These are phyloP conservation scores for Erodium texanum DNA, from an alignment of 441 rosid species.

Conservation along the genomic window DNA sequence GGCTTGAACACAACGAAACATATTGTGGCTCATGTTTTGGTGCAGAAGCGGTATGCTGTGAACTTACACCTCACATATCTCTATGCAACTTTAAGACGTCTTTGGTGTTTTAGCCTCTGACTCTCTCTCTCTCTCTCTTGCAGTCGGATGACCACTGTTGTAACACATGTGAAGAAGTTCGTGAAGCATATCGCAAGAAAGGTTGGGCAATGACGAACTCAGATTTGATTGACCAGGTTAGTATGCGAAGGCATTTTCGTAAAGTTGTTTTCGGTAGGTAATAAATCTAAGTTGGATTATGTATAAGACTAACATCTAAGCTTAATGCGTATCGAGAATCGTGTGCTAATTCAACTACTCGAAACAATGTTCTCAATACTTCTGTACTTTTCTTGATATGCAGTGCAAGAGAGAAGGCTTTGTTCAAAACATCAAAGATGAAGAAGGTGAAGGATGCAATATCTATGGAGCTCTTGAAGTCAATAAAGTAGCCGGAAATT, in stretches of 20 bases:
- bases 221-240: slow-evolving; percentile 78
- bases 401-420: slow-evolving; percentile 95
- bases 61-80: neutral
- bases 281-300: neutral
- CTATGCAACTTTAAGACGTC: neutral
- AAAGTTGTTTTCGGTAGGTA: neutral
- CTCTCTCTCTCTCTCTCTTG: slow-evolving; percentile 13
- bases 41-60: slow-evolving; percentile 56
- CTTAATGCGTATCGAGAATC: neutral
- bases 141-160: slow-evolving; percentile 90
- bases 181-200: slow-evolving; percentile 86
- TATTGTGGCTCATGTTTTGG: slow-evolving; percentile 94
- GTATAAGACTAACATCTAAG: neutral
- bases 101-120: neutral
- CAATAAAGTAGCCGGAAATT: slow-evolving; percentile 91
- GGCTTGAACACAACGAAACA: slow-evolving; percentile 89
- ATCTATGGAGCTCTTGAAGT: slow-evolving; percentile 85
- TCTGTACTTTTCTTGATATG: slow-evolving; percentile 5
- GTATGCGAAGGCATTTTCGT: neutral
- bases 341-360: neutral
- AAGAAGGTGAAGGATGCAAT: slow-evolving; percentile 97
- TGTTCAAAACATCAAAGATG: slow-evolving; percentile 76
- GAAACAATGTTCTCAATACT: neutral
- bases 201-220: slow-evolving; percentile 89
- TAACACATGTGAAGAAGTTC: slow-evolving; percentile 91